phyloP scores from a whole-genome alignment of 305 asterid genomes.

The Lippia alba region DNA sequence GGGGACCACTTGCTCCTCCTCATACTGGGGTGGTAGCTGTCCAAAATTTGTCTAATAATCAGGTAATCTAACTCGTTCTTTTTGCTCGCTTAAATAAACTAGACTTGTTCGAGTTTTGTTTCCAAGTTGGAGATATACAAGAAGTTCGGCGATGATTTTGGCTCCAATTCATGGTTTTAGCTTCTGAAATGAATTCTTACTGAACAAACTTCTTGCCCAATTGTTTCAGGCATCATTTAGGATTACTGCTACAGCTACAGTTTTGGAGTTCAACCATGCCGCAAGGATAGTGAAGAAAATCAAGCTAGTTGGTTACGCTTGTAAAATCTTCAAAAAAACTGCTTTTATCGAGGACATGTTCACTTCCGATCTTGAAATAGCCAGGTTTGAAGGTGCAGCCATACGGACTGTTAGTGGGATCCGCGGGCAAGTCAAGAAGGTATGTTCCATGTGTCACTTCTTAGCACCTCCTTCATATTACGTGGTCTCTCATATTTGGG shows the following conservation, averaged over 20 bases:
- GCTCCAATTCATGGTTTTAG: slow-evolving; percentile 6
- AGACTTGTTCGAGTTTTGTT: slow-evolving; percentile 1
- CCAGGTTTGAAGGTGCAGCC: slow-evolving; percentile 97
- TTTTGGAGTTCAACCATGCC: slow-evolving; percentile 94
- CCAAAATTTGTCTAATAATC: slow-evolving; percentile 87
- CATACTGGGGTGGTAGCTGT: slow-evolving; percentile 91
- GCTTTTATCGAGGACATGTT: slow-evolving; percentile 95
- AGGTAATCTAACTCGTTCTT: slow-evolving; percentile 51
- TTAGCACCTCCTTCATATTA: background rate
- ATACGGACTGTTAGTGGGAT: slow-evolving; percentile 94
- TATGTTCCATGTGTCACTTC: slow-evolving; percentile 36
- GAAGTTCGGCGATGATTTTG: slow-evolving; percentile 4
- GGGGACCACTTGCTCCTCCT: slow-evolving; percentile 99
- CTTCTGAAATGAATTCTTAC: slow-evolving; percentile 14
- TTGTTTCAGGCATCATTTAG: slow-evolving; percentile 80
- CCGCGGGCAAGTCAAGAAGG: slow-evolving; percentile 98
- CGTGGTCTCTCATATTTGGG: background rate
- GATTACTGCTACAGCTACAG: slow-evolving; percentile 91
- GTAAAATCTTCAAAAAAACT: slow-evolving; percentile 92
- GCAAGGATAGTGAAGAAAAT: slow-evolving; percentile 86
- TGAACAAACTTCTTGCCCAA: slow-evolving; percentile 7
- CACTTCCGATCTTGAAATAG: slow-evolving; percentile 96
- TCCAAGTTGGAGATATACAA: slow-evolving; percentile 13
- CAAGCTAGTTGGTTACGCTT: slow-evolving; percentile 88
- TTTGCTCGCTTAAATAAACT: slow-evolving; percentile 15